Evolutionary conservation across 2,329 filamentous ascomycete genomes (phyloP), one percentile per base, ranked within the genome.

Genomic region (Xylariaceae sp.): DNA sequence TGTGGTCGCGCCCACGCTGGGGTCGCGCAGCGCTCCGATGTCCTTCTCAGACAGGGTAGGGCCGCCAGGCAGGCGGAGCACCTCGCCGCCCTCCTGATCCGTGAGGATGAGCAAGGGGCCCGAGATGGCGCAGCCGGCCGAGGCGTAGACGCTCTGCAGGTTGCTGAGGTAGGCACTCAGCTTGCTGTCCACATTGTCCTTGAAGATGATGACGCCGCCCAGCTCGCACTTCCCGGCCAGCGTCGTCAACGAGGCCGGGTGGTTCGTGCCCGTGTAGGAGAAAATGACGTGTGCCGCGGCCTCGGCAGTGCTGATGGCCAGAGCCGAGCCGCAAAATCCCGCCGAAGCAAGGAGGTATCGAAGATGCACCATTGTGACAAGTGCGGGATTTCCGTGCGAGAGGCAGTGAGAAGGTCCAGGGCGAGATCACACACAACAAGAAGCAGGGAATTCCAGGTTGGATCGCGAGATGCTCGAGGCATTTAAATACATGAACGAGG

Each of bases 171-270:
- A 44, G 3, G 31, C 26, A 1, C 38, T 23, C 3, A 44, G 23
- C 2, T 27, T 16, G 23, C 27, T 15, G 34, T 44, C 42, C 9
- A 44, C 42, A 21, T 44, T 44, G 9, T 44, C 42, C 4, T 27
- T 31, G 34, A 44, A 44, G 38, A 44, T 41, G 21, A 44, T 44
- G 3, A 44, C 31, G 14, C 42, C 42, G 14, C 42, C 42, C 11
- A 44, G 13, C 14, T 41, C 38, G 18, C 42, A 44, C 9, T 38
- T 8, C 7, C 18, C 12, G 13, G 38, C 42, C 16, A 44, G 42
- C 3, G 41, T 38, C 6, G 34, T 44, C n/a, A 44, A 27, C 2
- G 17, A 9, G 2, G 38, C 31, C 4, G 38, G 42, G 15, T 44
- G 42, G 1, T 34, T 23, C 2, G 42, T 44, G 2, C 42, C 42